These are phyloP conservation scores for Brassica nigra DNA, from an alignment of 345 rosid genomes.

Conservation along the genomic window DNA sequence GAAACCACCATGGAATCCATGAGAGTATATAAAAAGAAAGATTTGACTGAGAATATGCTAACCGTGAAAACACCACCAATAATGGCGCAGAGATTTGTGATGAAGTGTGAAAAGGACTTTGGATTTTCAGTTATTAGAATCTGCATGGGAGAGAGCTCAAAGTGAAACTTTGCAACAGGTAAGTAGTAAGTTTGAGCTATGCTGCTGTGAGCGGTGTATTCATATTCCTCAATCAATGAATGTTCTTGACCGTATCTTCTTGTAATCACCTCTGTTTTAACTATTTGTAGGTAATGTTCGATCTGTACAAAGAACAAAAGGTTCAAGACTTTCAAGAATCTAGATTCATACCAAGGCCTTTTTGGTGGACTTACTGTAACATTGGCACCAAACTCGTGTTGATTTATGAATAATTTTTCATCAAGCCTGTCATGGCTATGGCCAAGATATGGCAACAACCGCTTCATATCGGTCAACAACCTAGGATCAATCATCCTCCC, in stretches of 20 bases:
- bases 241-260: constrained; percentile 46
- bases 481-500: constrained; percentile 66
- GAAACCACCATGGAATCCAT: constrained; percentile 3
- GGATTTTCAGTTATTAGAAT: constrained; percentile 75
- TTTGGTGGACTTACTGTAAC: constrained; percentile 75
- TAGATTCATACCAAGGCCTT: constrained; percentile 2
- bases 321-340: not conserved
- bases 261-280: constrained; percentile 82
- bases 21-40: not conserved
- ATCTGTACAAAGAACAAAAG: constrained; percentile 51
- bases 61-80: constrained; percentile 70
- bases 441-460: constrained; percentile 80
- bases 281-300: constrained; percentile 94
- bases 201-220: constrained; percentile 95
- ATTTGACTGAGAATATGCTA: constrained; percentile 33
- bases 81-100: not conserved
- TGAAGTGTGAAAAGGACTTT: not conserved
- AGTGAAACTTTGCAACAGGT: not conserved
- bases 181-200: constrained; percentile 52
- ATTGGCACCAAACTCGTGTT: constrained; percentile 77
- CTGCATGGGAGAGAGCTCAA: constrained; percentile 83
- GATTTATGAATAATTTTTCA: constrained; percentile 77
- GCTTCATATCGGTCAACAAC: constrained; percentile 63
- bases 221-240: constrained; percentile 74
- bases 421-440: constrained; percentile 79